A percentile compares a stretch with the other conserved stretches of the same genome.
These are phyloP conservation scores for Austroboletus eburneus DNA, from an alignment of 768 basidiomycete genomes.

Conservation along the genomic window DNA sequence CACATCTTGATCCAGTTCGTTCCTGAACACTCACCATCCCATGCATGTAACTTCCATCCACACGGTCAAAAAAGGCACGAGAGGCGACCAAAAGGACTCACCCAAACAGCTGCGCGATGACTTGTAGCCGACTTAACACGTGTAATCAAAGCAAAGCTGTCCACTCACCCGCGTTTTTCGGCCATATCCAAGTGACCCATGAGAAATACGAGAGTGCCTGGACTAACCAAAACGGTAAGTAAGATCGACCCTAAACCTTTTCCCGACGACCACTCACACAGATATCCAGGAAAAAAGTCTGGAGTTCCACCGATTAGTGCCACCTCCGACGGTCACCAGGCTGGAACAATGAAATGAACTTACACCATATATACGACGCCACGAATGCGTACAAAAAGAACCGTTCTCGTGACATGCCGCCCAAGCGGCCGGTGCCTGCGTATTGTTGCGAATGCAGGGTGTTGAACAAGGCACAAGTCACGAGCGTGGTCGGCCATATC, in stretches of 20 bases:
- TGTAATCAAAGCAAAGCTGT: too few relatives aligned
- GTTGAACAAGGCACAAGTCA: conserved; percentile 72
- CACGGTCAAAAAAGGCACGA: not conserved
- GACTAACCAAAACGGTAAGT: conserved; percentile 15
- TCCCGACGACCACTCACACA: too few relatives aligned
- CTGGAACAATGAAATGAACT: conserved; percentile 11
- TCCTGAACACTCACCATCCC: conserved; percentile 41
- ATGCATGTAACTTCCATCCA: conserved; percentile 31
- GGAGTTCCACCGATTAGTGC: conserved; percentile 4
- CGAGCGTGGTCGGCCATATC: conserved; percentile 79
- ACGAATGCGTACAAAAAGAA: conserved; percentile 70
- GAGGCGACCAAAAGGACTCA: not conserved
- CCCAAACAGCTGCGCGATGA: conserved; percentile 46
- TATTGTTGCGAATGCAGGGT: conserved; percentile 71
- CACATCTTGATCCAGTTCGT: not conserved
- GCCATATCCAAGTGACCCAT: conserved; percentile 55
- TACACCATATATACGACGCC: conserved; percentile 58
- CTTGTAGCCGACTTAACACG: too few relatives aligned
- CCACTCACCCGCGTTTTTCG: conserved; percentile 42
- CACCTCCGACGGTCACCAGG: not conserved
- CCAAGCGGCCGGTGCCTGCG: conserved; percentile 55
- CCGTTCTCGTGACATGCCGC: conserved; percentile 66
- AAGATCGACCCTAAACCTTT: too few relatives aligned
- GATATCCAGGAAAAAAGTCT: conserved; percentile 45
- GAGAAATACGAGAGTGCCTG: conserved; percentile 55